Base-by-base conservation (phyloP, 176 grass and related monocot genomes). In the Panicum miliaceum region DNA sequence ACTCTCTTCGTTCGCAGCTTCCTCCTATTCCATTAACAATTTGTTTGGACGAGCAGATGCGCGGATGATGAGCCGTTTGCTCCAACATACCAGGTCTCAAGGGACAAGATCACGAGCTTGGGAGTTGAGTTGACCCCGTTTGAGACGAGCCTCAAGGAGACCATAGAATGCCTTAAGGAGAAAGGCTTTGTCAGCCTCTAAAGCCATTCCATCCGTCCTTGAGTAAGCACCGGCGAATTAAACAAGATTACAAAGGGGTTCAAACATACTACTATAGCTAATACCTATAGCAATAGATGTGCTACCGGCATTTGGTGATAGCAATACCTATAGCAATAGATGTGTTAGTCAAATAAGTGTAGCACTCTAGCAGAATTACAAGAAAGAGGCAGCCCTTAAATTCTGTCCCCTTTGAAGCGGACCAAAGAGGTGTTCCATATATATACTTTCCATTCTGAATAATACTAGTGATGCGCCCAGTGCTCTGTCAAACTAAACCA, bases 31-130 rank as follows among this genome's bases (percentile, higher is more conserved):
- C 8, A 10, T 43, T 84, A 57, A 35, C 26, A 61, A 70, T 18
- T 73, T 76, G 35, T 72, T 65, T 67, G 35, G 41, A 46, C 57
- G 36, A 14, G 4, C 84, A 92, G 91, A 76, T 92, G 91, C 8
- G 84, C 63, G 1, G 91, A 92, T 87, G 87, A 87, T 54, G 54
- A 85, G 43, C 84, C 91, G 20, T 87, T 77, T 51, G 69, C 42
- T 26, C 76, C 91, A 35, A 90, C 83, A 14, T 92, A 90, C 64
- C 80, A 87, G 52, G 87, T 90, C 38, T 92, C 91, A 36, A 90
- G 47, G 81, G 84, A 92, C 38, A 92, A 64, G 77, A 73, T 83
- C 37, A 87, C 53, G 41, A 81, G 41, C 25, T 82, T 92, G 84
- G 91, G 91, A 40, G 22, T 92, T 5, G 81, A 92, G 29, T 85